Evolutionary conservation across 306 rosid genomes (phyloP).

Genomic region (Trifolium fragiferum): DNA sequence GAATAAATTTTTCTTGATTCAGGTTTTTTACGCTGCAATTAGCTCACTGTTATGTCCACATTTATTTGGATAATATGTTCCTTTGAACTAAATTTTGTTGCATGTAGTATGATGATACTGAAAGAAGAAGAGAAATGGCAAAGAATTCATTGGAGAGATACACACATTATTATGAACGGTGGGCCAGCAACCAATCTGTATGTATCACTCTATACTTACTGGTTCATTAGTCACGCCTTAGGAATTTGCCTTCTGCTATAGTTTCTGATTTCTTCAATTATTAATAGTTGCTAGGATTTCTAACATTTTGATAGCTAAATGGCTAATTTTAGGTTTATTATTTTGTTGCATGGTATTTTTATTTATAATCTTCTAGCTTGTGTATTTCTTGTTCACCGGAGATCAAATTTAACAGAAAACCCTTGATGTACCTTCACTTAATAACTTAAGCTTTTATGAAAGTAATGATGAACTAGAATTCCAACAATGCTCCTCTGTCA

Average conservation of each 20-base stretch:
- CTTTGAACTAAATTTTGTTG: conserved; percentile 36
- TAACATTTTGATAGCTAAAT: conserved; percentile 7
- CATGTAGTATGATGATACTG: conserved; percentile 65
- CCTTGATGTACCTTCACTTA: background rate
- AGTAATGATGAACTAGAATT: background rate
- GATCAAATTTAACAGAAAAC: background rate
- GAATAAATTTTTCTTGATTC: conserved; percentile 33
- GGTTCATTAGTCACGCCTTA: conserved; percentile 30
- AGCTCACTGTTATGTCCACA: conserved; percentile 1
- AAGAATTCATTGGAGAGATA: conserved; percentile 94
- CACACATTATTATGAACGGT: conserved; percentile 96
- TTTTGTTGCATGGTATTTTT: conserved; percentile 15
- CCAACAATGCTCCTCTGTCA: background rate
- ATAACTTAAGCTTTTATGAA: background rate
- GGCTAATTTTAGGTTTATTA: background rate
- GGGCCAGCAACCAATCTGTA: conserved; percentile 98
- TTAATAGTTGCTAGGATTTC: background rate
- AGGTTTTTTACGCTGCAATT: conserved; percentile 28
- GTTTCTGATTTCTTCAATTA: conserved; percentile 31
- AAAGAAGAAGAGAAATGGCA: conserved; percentile 93
- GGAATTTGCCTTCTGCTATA: conserved; percentile 25
- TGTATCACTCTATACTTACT: conserved; percentile 42
- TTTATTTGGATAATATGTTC: conserved; percentile 18
- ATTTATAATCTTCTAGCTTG: conserved; percentile 17
- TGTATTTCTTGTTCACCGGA: conserved; percentile 11